Evolutionary conservation across 768 basidiomycete species (phyloP).

Genomic region (Mycena amicta): DNA sequence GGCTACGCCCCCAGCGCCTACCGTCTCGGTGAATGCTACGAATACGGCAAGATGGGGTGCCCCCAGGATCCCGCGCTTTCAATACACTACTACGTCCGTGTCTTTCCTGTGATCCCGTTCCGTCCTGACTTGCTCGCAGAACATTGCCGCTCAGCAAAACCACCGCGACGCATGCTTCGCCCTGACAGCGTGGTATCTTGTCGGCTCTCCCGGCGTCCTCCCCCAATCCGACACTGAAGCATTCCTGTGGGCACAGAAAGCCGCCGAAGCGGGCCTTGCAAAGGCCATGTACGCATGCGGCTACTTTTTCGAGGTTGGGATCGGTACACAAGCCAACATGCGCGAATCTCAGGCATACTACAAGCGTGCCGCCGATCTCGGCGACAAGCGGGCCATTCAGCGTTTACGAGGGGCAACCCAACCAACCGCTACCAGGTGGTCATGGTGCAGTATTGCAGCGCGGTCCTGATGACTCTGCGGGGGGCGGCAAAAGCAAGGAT

Average conservation of each 20-base stretch:
- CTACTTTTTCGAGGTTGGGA: slow-evolving; percentile 96
- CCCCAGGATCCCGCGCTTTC: slow-evolving; percentile 96
- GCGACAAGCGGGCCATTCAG: slow-evolving; percentile 91
- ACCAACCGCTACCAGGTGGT: slow-evolving; percentile 60
- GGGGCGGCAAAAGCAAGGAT: slow-evolving; percentile 55
- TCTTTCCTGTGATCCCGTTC: slow-evolving; percentile 4
- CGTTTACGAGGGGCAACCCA: slow-evolving; percentile 69
- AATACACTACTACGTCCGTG: slow-evolving; percentile 95
- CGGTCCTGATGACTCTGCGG: slow-evolving; percentile 41
- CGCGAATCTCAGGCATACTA: slow-evolving; percentile 81
- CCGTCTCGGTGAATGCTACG: slow-evolving; percentile 96
- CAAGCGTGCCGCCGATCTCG: slow-evolving; percentile 86
- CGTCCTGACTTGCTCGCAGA: slow-evolving; percentile 48
- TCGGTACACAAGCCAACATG: slow-evolving; percentile 71
- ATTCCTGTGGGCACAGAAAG: slow-evolving; percentile 95
- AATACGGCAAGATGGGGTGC: slow-evolving; percentile 98
- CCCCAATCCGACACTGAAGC: slow-evolving; percentile 99
- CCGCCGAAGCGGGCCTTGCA: slow-evolving; percentile 86
- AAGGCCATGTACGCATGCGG: slow-evolving; percentile 99
- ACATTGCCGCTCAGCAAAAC: slow-evolving; percentile 96
- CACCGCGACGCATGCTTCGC: slow-evolving; percentile 98
- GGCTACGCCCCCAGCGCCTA: slow-evolving; percentile 97
- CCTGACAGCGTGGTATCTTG: slow-evolving; percentile 98
- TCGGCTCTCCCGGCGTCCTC: slow-evolving; percentile 95
- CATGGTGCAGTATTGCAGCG: slow-evolving; percentile 65